Base-by-base conservation (phyloP, 208 protist species). In the Trypanosoma melophagium region DNA sequence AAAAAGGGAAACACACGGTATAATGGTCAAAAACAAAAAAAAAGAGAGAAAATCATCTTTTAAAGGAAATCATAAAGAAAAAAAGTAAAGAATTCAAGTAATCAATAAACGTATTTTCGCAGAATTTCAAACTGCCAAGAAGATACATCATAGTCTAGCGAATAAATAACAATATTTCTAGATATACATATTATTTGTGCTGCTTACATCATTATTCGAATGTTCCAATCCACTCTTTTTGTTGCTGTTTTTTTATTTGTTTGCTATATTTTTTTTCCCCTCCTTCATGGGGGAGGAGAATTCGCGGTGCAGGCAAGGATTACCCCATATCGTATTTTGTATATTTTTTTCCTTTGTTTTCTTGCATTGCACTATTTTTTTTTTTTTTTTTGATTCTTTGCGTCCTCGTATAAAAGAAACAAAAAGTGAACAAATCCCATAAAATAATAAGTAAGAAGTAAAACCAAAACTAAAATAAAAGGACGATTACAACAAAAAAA, bases 401-500 rank as follows among this genome's bases (percentile, higher is more conserved):
- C 9, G 16, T 47, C 10, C 16, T 47, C 16, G 12, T 14, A 47
- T 47, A 8, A 10, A 2, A 47, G 16, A 47, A 47, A 47, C 9
- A 47, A n/a, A 47, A 47, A 47, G 9, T 47, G 8, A 47, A 47
- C 44, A 63, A 71, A 19, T 12, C 14, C 28, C 44, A 49, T 13
- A 69, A 62, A 61, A 55, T 41, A 58, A 60, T n/a, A 49, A 24
- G 17, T 5, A 66, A 2, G 58, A 44, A 4, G 45, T 42, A 7
- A 40, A 22, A 21, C 16, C 7, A 38, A 35, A 53, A 56, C 9
- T 19, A 24, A 59, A 51, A 70, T 7, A 50, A 45, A 40, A 63
- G 28, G 51, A 60, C 5, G 1, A 53, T 28, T 10, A 65, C 51
- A n/a, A 71, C 41, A 54, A 65, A 40, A 55, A 62, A 62, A 61